Percentiles rank a stretch among this genome's conserved stretches.
Evolutionary conservation across 768 basidiomycete genomes (phyloP).

Genomic region (Auricularia cornea): DNA sequence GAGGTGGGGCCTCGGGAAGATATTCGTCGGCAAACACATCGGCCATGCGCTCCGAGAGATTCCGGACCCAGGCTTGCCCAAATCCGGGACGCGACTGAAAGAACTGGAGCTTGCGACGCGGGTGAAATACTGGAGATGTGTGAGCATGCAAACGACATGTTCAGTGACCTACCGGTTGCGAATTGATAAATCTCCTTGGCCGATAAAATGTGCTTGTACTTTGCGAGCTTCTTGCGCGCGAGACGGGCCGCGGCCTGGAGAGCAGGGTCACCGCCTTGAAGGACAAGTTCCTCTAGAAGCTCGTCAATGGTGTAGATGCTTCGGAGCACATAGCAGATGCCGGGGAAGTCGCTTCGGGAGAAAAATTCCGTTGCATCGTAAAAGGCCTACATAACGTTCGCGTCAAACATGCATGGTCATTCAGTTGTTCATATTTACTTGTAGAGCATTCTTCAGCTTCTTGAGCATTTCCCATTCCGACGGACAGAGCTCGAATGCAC

Average conservation of each 20-base stretch:
- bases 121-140: constrained; percentile 25
- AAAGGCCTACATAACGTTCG: constrained; percentile 21
- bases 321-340: constrained; percentile 12
- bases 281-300: constrained; percentile 12
- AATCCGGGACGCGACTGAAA: constrained; percentile 13
- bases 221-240: constrained; percentile 24
- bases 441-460: no score
- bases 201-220: constrained; percentile 24
- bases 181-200: constrained; percentile 23
- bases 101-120: constrained; percentile 26
- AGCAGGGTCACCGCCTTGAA: constrained; percentile 10
- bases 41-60: not conserved
- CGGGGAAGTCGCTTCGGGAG: constrained; percentile 28
- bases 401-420: no score
- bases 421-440: not conserved
- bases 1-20: not conserved
- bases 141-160: constrained; percentile 2
- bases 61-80: not conserved
- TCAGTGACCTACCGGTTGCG: constrained; percentile 24
- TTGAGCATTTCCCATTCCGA: no score
- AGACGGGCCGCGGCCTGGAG: constrained; percentile 21
- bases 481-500: no score
- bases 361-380: constrained; percentile 29
- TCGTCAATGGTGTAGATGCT: constrained; percentile 22
- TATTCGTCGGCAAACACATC: not conserved